These are phyloP conservation scores for Condylostoma magnum DNA, from an alignment of 169 alveolate genomes.

Conservation along the genomic window DNA sequence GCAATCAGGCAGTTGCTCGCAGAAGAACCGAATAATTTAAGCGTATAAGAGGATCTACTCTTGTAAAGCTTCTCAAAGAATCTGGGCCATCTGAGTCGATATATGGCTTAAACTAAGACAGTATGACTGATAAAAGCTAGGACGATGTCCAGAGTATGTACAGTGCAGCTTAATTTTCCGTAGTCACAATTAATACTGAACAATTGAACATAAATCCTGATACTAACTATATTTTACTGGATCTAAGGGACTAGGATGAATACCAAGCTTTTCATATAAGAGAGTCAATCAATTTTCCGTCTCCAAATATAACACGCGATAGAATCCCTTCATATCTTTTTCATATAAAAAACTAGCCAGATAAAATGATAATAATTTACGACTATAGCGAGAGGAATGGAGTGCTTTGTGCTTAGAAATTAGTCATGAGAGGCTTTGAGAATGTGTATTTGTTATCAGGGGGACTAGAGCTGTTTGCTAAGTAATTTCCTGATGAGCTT, in stretches of 20 bases:
- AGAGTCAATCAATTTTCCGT: slow-evolving; percentile 78
- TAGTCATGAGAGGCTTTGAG: slow-evolving; percentile 78
- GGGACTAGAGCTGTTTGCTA: slow-evolving; percentile 49
- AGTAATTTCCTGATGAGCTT: slow-evolving; percentile 37
- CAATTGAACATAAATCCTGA: slow-evolving; percentile 57
- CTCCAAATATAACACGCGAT: slow-evolving; percentile 75
- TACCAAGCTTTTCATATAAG: slow-evolving; percentile 54
- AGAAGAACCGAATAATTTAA: slow-evolving; percentile 74
- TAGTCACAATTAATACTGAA: slow-evolving; percentile 73
- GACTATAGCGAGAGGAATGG: slow-evolving; percentile 79
- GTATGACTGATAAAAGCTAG: not conserved
- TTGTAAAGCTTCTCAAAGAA: slow-evolving; percentile 50
- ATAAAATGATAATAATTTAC: slow-evolving; percentile 74
- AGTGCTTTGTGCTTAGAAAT: slow-evolving; percentile 56
- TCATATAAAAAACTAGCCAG: slow-evolving; percentile 74
- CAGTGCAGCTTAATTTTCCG: slow-evolving; percentile 49
- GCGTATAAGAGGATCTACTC: slow-evolving; percentile 70
- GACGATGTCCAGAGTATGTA: slow-evolving; percentile 19
- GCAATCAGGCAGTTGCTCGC: slow-evolving; percentile 65
- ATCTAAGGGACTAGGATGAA: slow-evolving; percentile 78
- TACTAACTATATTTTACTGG: slow-evolving; percentile 66
- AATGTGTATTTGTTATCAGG: slow-evolving; percentile 75
- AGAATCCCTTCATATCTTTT: slow-evolving; percentile 65
- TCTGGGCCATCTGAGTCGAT: not conserved
- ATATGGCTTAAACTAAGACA: not conserved